These are phyloP conservation scores for Fusarium algeriense DNA, from an alignment of 2,329 filamentous ascomycete genomes.

Conservation along the genomic window DNA sequence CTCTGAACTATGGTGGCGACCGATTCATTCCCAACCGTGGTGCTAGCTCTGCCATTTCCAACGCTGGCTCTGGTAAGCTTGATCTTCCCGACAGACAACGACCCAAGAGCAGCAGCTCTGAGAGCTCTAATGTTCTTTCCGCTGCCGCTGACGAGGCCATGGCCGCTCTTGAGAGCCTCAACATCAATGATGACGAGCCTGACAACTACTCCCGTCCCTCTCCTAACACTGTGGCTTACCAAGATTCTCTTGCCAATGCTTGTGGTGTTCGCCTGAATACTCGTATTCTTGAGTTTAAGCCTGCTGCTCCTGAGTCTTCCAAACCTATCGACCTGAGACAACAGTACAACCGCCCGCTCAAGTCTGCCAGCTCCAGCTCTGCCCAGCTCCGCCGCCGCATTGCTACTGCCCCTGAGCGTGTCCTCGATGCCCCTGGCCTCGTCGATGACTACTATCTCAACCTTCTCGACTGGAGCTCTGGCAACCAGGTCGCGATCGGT, in stretches of 20 bases:
- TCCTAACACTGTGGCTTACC: slow-evolving; percentile 89
- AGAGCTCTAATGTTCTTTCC: slow-evolving; percentile 81
- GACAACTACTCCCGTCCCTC: slow-evolving; percentile 80
- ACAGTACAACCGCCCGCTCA: slow-evolving; percentile 97
- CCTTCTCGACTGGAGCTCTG: slow-evolving; percentile 96
- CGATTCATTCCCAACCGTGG: slow-evolving; percentile 96
- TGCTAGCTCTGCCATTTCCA: slow-evolving; percentile 88
- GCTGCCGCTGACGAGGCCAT: slow-evolving; percentile 84
- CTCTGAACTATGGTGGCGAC: slow-evolving; percentile 83
- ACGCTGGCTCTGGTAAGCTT: slow-evolving; percentile 85
- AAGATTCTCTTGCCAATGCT: slow-evolving; percentile 89
- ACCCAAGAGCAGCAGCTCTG: slow-evolving; percentile 76
- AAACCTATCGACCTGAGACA: slow-evolving; percentile 97
- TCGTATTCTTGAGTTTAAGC: slow-evolving; percentile 98
- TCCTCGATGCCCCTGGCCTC: slow-evolving; percentile 93
- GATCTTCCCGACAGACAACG: slow-evolving; percentile 77
- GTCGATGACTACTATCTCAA: slow-evolving; percentile 99
- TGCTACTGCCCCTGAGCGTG: slow-evolving; percentile 93
- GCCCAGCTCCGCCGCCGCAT: slow-evolving; percentile 93
- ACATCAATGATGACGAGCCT: slow-evolving; percentile 77
- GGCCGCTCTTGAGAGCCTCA: slow-evolving; percentile 83
- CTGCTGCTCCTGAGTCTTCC: slow-evolving; percentile 95
- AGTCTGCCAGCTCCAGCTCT: slow-evolving; percentile 76
- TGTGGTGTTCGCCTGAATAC: slow-evolving; percentile 95
- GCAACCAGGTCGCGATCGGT: slow-evolving; percentile 97